A percentile compares a stretch with the other conserved stretches of the same genome.
Conservation (phyloP, 2,329 filamentous ascomycete genomes). For the Ophiostoma sp. region DNA sequence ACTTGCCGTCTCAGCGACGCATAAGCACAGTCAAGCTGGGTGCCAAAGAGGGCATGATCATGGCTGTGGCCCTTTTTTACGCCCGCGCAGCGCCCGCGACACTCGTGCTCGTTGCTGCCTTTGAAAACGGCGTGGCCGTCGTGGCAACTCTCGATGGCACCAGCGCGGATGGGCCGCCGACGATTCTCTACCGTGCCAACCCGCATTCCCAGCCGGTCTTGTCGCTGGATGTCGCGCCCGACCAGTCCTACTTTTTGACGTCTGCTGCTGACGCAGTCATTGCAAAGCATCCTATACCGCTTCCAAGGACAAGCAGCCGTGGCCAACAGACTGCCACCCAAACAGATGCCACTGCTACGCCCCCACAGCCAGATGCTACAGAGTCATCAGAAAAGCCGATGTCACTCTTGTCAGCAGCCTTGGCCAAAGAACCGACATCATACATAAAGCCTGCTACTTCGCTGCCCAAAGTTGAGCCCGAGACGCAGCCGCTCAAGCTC, state of each 20-base stretch:
- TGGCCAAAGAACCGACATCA: constrained; percentile 23
- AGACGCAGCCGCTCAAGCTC: constrained; percentile 50
- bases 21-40: constrained; percentile 51
- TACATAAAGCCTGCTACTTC: background rate
- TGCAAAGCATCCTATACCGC: constrained; percentile 65
- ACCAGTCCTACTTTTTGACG: constrained; percentile 61
- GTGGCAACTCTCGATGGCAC: constrained; percentile 52
- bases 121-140: constrained; percentile 75
- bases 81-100: constrained; percentile 31
- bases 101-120: constrained; percentile 64
- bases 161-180: constrained; percentile 37
- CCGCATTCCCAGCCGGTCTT: constrained; percentile 76
- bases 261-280: constrained; percentile 77
- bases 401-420: constrained; percentile 33
- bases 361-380: background rate
- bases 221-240: constrained; percentile 57
- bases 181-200: constrained; percentile 56
- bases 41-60: constrained; percentile 71
- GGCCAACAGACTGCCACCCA: background rate
- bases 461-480: constrained; percentile 17
- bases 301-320: constrained; percentile 10
- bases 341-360: background rate
- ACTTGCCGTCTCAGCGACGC: constrained; percentile 69
- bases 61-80: constrained; percentile 66
- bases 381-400: constrained; percentile 10